Evolutionary conservation across 2,329 filamentous ascomycete genomes (phyloP).

Genomic region (Bipolaris bicolor): DNA sequence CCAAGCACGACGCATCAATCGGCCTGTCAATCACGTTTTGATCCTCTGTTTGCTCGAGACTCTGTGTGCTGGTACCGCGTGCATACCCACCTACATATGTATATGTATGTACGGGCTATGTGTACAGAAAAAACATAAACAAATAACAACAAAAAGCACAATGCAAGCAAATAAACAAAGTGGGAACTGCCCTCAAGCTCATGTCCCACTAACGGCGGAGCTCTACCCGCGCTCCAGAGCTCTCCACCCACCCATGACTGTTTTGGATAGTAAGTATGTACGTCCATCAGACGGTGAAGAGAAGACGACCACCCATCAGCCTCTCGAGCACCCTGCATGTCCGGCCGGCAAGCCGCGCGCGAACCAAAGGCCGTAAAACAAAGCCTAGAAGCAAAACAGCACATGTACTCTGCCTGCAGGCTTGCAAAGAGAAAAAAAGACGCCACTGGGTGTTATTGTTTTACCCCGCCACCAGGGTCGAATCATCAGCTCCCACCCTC

Average conservation of each 20-base stretch:
- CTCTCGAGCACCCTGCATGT: too few species aligned
- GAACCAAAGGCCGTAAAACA: neutral
- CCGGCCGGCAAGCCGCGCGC: neutral
- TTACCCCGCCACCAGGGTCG: neutral
- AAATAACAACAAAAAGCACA: neutral
- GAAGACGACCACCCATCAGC: neutral
- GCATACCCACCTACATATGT: neutral
- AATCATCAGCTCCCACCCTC: conserved; percentile 13
- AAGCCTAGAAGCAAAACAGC: neutral
- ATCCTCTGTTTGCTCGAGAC: neutral
- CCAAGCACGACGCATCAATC: neutral
- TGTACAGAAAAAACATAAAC: neutral
- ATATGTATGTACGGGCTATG: neutral
- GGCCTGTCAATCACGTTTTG: neutral
- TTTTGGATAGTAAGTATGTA: conserved; percentile 1
- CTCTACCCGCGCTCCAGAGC: conserved; percentile 11
- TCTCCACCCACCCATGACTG: conserved; percentile 7
- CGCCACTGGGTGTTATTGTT: neutral
- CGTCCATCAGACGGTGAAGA: conserved; percentile 35
- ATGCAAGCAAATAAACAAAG: neutral
- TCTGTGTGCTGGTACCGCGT: neutral
- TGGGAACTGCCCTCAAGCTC: conserved; percentile 1
- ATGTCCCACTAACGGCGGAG: conserved; percentile 12
- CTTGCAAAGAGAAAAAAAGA: neutral
- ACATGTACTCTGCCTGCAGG: neutral